These are phyloP conservation scores for Ustilago nuda DNA, from an alignment of 1,284 basidiomycete species.

Conservation along the genomic window DNA sequence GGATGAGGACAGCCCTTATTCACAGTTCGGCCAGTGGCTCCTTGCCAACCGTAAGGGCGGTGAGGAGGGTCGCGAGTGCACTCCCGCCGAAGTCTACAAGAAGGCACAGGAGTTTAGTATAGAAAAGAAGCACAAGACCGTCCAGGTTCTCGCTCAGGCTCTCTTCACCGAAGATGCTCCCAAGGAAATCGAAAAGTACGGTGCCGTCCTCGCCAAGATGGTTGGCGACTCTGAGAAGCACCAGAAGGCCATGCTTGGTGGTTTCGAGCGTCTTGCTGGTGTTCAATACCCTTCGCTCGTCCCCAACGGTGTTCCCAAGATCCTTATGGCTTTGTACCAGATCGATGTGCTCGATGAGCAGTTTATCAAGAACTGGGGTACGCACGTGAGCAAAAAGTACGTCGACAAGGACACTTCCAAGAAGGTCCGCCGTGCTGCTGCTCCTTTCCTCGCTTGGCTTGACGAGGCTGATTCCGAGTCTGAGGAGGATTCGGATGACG, in stretches of 20 bases:
- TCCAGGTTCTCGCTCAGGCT: constrained; percentile 86
- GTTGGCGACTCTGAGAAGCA: constrained; percentile 81
- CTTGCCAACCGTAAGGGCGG: constrained; percentile 78
- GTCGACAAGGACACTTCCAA: constrained; percentile 95
- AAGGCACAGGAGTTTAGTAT: constrained; percentile 92
- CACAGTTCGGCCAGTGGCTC: constrained; percentile 86
- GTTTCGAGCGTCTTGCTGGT: constrained; percentile 67
- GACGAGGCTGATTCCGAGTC: constrained; percentile 66
- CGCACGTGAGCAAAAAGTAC: constrained; percentile 95
- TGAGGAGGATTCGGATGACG: constrained; percentile 58
- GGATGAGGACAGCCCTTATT: constrained; percentile 76
- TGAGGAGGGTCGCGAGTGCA: constrained; percentile 55
- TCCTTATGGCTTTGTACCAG: constrained; percentile 95
- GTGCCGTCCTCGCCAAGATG: constrained; percentile 81
- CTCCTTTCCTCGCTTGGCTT: constrained; percentile 80
- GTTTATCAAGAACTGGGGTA: constrained; percentile 90
- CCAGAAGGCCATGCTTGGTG: constrained; percentile 87
- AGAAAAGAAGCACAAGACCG: constrained; percentile 93
- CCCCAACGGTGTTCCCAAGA: constrained; percentile 79
- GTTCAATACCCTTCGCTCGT: constrained; percentile 62
- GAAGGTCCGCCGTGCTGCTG: constrained; percentile 93
- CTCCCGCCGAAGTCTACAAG: constrained; percentile 79
- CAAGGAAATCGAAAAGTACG: constrained; percentile 80
- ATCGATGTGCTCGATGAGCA: constrained; percentile 92
- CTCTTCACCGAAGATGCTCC: constrained; percentile 85